phyloP scores from a whole-genome alignment of 768 basidiomycete species.

The Boletus pseudo-olivaceus region DNA sequence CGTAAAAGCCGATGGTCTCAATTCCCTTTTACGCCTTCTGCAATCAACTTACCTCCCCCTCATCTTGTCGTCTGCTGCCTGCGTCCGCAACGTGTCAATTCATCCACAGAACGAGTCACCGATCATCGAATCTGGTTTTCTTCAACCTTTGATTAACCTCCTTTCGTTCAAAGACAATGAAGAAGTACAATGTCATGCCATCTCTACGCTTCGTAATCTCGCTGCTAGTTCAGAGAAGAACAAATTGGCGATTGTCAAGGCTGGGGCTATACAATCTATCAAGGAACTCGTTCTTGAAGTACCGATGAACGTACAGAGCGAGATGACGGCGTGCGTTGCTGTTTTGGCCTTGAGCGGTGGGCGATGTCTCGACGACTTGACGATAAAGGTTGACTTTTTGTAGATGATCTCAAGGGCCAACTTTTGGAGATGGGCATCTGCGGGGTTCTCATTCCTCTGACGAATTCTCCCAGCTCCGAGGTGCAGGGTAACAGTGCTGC shows the following conservation, averaged over 20 bases:
- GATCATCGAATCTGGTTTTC: constrained; percentile 97
- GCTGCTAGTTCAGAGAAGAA: constrained; percentile 98
- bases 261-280: constrained; percentile 94
- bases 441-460: constrained; percentile 94
- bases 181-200: constrained; percentile 99
- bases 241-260: constrained; percentile 96
- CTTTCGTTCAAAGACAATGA: constrained; percentile 99
- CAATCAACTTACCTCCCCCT: constrained; percentile 97
- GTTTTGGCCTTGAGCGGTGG: constrained; percentile 92
- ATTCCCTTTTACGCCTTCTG: constrained; percentile 87
- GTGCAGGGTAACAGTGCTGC: constrained; percentile 99
- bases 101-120: constrained; percentile 98
- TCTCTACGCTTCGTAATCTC: constrained; percentile 93
- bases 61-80: constrained; percentile 96
- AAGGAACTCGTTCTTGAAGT: constrained; percentile 95
- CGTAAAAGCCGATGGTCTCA: constrained; percentile 90
- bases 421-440: constrained; percentile 98
- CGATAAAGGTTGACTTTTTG: constrained; percentile 3
- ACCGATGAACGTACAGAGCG: constrained; percentile 95
- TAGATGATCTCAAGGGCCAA: constrained; percentile 96
- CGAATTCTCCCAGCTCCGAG: constrained; percentile 93
- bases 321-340: constrained; percentile 99
- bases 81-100: constrained; percentile 98
- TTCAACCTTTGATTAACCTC: constrained; percentile 92
- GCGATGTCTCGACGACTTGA: constrained; percentile 21